Evolutionary conservation across 164 flowering plant species (phyloP).

Genomic region (Piper longum): DNA sequence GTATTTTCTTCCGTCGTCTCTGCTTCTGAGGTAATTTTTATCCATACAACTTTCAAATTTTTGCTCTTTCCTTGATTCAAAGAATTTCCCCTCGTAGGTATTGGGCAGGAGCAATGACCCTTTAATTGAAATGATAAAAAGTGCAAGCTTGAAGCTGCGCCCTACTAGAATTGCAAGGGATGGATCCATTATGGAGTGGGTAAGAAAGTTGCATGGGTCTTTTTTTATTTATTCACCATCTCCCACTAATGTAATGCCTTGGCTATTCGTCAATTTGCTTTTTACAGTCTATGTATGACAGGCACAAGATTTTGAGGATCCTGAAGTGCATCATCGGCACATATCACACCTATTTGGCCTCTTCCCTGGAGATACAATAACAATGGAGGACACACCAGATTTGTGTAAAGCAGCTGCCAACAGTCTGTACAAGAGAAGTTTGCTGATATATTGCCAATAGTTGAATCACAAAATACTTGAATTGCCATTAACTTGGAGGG

Average conservation of each 20-base stretch:
- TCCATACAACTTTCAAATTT: constrained; percentile 2
- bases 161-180: constrained; percentile 70
- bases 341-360: constrained; percentile 85
- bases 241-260: neutral
- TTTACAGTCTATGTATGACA: constrained; percentile 11
- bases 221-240: too few species aligned
- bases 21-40: constrained; percentile 64
- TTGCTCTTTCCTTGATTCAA: neutral
- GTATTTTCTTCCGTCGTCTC: constrained; percentile 51
- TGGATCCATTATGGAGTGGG: constrained; percentile 98
- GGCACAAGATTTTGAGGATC: constrained; percentile 86
- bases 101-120: constrained; percentile 54
- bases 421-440: constrained; percentile 77
- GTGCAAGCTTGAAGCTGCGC: constrained; percentile 43
- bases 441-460: neutral
- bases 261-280: neutral
- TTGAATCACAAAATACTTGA: neutral
- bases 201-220: constrained; percentile 9
- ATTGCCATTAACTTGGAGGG: too few species aligned
- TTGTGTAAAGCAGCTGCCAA: constrained; percentile 72
- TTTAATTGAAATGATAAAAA: constrained; percentile 32
- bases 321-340: constrained; percentile 77
- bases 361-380: constrained; percentile 80
- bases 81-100: constrained; percentile 25
- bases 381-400: constrained; percentile 55